Evolutionary conservation across 2,329 filamentous ascomycete genomes (phyloP).

Genomic region (Phialemoniopsis sp.): DNA sequence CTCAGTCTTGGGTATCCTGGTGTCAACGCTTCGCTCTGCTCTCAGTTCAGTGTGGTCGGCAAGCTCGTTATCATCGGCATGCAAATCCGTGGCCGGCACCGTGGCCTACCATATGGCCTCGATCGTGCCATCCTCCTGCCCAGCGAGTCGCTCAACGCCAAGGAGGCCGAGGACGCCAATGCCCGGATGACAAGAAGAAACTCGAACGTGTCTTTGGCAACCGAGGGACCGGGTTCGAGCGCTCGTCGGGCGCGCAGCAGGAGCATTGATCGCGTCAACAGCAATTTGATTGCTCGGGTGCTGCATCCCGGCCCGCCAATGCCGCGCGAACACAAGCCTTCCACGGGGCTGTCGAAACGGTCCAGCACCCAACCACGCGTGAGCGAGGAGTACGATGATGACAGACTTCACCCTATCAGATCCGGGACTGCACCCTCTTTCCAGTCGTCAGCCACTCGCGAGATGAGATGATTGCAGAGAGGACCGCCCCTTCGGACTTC

Average conservation of each 20-base stretch:
- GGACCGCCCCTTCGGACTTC: no score
- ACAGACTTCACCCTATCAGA: no score
- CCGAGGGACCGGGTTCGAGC: conserved; percentile 20
- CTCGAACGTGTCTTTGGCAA: conserved; percentile 24
- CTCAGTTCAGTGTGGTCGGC: conserved; percentile 71
- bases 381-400: no score
- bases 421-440: no score
- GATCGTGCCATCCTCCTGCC: conserved; percentile 58
- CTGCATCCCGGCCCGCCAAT: conserved; percentile 43
- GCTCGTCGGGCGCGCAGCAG: conserved; percentile 29
- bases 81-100: conserved; percentile 66
- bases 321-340: conserved; percentile 13
- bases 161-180: conserved; percentile 45
- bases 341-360: no score
- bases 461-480: no score
- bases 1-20: conserved; percentile 77
- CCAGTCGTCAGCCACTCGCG: no score
- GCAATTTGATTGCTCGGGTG: conserved; percentile 39
- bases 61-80: conserved; percentile 67
- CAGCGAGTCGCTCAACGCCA: conserved; percentile 50
- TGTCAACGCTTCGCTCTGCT: conserved; percentile 76
- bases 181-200: conserved; percentile 25
- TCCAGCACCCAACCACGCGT: no score
- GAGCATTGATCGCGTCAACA: conserved; percentile 32
- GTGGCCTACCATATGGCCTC: conserved; percentile 63